Conservation (phyloP, 805 yeast genomes). For the Candida parachauliodes region DNA sequence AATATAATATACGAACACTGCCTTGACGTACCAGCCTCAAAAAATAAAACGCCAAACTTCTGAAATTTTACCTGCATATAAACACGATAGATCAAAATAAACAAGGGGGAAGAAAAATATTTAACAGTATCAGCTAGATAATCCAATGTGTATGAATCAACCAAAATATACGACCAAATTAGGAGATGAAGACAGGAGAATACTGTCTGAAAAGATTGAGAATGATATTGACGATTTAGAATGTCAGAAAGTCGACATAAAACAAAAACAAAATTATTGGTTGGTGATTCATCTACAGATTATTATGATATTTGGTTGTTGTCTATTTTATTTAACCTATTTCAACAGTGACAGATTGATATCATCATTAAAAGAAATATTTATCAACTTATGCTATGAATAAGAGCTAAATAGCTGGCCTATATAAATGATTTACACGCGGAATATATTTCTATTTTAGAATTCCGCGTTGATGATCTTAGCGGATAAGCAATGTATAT, state of each 20-base stretch:
- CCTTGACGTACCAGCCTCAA: no score
- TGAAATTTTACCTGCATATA: not conserved
- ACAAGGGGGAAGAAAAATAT: no score
- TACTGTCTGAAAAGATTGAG: not conserved
- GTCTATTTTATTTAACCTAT: conserved; percentile 2
- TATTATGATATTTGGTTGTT: conserved; percentile 1
- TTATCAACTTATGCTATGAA: conserved; percentile 7
- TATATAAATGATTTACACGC: not conserved
- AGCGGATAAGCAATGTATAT: not conserved
- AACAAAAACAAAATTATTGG: not conserved
- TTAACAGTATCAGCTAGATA: no score
- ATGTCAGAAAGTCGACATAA: not conserved
- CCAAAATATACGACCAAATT: not conserved
- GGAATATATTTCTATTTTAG: not conserved
- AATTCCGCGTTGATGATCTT: not conserved
- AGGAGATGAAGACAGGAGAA: not conserved
- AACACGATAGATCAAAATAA: no score
- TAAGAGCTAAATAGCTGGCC: conserved; percentile 5
- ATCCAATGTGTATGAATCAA: conserved; percentile 5
- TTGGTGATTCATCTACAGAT: not conserved
- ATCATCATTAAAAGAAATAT: conserved; percentile 5
- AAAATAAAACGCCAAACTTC: not conserved
- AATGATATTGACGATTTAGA: not conserved
- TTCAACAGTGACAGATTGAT: not conserved
- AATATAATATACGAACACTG: not conserved